Evolutionary conservation across 176 grass and related monocot genomes (phyloP).

Genomic region (Poa annua): DNA sequence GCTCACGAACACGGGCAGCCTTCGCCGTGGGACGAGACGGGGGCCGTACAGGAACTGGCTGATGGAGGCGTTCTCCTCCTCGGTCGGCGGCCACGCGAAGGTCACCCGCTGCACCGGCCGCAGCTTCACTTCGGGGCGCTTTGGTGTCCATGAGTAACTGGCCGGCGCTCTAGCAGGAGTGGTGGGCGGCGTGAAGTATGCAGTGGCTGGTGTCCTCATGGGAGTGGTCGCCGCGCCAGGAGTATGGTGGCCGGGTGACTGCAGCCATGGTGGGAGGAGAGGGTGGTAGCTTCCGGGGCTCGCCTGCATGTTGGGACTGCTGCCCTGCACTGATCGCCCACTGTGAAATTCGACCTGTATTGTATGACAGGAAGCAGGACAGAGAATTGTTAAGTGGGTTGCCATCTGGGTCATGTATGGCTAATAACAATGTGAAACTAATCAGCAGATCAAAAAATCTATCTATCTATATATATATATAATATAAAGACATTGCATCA

Average conservation of each 20-base stretch:
- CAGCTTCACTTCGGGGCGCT: background rate
- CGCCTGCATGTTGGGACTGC: background rate
- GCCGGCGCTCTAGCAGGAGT: background rate
- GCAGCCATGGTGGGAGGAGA: background rate
- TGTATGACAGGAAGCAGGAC: background rate
- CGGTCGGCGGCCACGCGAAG: constrained; percentile 36
- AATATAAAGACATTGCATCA: background rate
- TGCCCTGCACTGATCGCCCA: background rate
- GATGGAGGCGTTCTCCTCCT: constrained; percentile 15
- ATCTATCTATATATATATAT: background rate
- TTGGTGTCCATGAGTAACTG: background rate
- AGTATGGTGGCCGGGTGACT: background rate
- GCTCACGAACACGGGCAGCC: constrained; percentile 41
- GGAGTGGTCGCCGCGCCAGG: background rate
- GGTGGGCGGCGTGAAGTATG: background rate
- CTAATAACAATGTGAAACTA: background rate
- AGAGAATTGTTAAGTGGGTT: background rate
- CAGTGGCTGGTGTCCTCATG: background rate
- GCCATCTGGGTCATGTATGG: background rate
- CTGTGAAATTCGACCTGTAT: constrained; percentile 13
- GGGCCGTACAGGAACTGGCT: constrained; percentile 8
- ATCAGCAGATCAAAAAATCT: background rate
- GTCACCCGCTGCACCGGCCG: background rate
- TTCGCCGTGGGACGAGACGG: background rate
- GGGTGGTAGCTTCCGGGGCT: background rate